phyloP scores from a whole-genome alignment of 78 protist species.

The Pigoraptor vietnamica region DNA sequence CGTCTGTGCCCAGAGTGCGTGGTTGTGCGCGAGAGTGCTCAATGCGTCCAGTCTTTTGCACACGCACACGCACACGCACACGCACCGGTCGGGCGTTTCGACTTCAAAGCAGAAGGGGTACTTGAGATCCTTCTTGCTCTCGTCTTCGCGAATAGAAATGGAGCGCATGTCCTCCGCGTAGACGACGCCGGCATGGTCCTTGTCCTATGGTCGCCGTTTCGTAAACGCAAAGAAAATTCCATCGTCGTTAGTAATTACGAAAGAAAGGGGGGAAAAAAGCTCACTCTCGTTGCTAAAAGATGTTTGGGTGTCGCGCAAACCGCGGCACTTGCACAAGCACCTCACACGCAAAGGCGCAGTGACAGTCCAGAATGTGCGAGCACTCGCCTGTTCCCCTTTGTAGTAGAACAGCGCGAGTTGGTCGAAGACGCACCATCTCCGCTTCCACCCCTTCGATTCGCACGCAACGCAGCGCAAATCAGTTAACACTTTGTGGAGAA shows the following conservation, averaged over 20 bases:
- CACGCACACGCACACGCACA: too few relatives aligned
- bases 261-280: too few relatives aligned
- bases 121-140: neutral
- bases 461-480: too few relatives aligned
- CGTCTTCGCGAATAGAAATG: neutral
- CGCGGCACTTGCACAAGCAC: too few relatives aligned
- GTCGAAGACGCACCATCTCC: neutral
- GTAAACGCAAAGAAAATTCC: too few relatives aligned
- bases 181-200: neutral
- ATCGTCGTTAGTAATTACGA: too few relatives aligned
- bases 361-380: neutral
- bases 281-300: too few relatives aligned
- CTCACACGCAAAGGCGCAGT: neutral
- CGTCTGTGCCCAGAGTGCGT: too few relatives aligned
- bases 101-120: neutral
- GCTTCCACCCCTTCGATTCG: slow-evolving; percentile 11
- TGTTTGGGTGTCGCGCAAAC: too few relatives aligned
- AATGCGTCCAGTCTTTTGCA: too few relatives aligned
- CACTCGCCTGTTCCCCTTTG: neutral
- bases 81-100: neutral
- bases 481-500: too few relatives aligned
- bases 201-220: neutral
- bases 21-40: too few relatives aligned
- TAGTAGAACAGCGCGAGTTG: neutral
- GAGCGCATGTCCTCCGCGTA: neutral